Evolutionary conservation across 1,284 basidiomycete species (phyloP), one percentile per base, ranked within the genome.

Genomic region (Naganishia cerealis): DNA sequence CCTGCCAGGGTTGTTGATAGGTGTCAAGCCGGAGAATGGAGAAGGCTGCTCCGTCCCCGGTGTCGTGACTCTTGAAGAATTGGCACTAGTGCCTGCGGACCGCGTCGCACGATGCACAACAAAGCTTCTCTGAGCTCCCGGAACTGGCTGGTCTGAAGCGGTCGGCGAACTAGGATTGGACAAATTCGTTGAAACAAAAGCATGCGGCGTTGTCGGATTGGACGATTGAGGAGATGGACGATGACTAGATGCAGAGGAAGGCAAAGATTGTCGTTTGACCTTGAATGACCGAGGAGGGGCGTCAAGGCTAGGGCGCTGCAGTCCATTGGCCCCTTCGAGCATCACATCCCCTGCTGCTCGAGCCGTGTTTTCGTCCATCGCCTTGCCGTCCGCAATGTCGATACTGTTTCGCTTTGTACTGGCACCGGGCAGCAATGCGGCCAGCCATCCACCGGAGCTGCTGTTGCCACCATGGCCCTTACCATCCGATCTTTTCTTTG

Each of bases 31-130:
- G 9, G 59, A 39, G 18, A 58, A 58, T 26, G 56, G 38, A 21
- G 66, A 5, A 15, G 66, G 29, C 12, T 33, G 57, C 6, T 54
- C 56, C 10, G 26, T 43, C 2, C 52, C 66, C 16, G 66, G 67
- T 16, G 67, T 57, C 4, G 59, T 56, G 9, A 48, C 59, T 40
- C 62, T 43, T 15, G 67, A 65, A 48, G 59, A 55, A 42, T 16
- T 36, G 16, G 59, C 59, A 43, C 55, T 65, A 36, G 39, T 15
- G 6, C 62, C 48, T n/a, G 57, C 66, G 15, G 66, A 61, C n/a
- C 66, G 66, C 26, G 46, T 67, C 2, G 66, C 57, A n/a, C 69
- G 66, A 13, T 67, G 57, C 2, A 70, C 66, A 10, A 65, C 66
- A 53, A 70, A 70, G 29, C 69, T 67, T 33, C 61, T 38, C 57